A percentile compares a stretch with the other conserved stretches of the same genome.
phyloP scores from a whole-genome alignment of 352 stramenopile genomes.

The Phytopythium chamaehyphon region DNA sequence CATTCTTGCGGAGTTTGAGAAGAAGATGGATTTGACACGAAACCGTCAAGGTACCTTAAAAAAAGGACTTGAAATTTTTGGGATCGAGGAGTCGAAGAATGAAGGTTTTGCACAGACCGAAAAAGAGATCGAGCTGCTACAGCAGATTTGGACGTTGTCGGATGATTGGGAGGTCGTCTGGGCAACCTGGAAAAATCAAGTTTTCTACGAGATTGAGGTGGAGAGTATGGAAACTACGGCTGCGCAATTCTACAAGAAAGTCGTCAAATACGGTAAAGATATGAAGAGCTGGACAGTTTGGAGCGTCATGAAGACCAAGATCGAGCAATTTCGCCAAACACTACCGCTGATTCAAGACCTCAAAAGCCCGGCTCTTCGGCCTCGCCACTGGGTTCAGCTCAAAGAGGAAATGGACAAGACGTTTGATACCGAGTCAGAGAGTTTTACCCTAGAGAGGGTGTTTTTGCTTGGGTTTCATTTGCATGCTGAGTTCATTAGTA shows the following conservation, averaged over 20 bases:
- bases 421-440: conserved; percentile 70
- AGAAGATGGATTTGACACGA: conserved; percentile 81
- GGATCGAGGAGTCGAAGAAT: conserved; percentile 86
- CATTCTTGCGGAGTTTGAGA: conserved; percentile 86
- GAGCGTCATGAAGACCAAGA: conserved; percentile 92
- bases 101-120: conserved; percentile 84
- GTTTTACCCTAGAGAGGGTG: conserved; percentile 83
- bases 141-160: conserved; percentile 88
- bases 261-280: conserved; percentile 92
- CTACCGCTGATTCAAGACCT: conserved; percentile 92
- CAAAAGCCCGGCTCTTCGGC: conserved; percentile 85
- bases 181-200: conserved; percentile 90
- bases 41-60: conserved; percentile 70
- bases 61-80: conserved; percentile 92
- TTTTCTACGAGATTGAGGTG: conserved; percentile 91
- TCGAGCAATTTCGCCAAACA: conserved; percentile 91
- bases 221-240: conserved; percentile 89
- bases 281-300: conserved; percentile 92
- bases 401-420: conserved; percentile 86
- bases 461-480: conserved; percentile 88
- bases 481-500: conserved; percentile 90
- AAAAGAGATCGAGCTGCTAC: conserved; percentile 85
- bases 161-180: conserved; percentile 89
- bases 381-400: conserved; percentile 87
- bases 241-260: conserved; percentile 89